Evolutionary conservation across 768 basidiomycete species (phyloP).

Genomic region (Sistotremastrum suecicum): DNA sequence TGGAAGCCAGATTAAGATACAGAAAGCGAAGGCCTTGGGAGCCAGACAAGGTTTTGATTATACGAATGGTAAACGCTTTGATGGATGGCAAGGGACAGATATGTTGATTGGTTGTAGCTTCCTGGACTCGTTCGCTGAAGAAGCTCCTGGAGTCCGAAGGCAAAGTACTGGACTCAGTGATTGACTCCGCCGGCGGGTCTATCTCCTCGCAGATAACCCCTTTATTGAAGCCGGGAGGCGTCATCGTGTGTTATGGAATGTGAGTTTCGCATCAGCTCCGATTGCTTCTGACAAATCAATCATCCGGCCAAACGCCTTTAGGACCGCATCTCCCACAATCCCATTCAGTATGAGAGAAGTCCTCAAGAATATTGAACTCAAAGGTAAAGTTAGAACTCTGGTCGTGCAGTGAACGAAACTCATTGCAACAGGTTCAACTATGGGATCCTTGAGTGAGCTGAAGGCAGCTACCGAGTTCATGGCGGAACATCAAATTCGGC

Average conservation of each 20-base stretch:
- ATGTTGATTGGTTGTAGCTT: constrained; percentile 16
- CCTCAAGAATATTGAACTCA: constrained; percentile 54
- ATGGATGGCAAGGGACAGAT: background rate
- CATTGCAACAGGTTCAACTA: constrained; percentile 48
- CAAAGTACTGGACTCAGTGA: constrained; percentile 37
- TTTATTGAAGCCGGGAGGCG: constrained; percentile 41
- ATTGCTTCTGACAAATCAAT: background rate
- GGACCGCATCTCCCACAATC: constrained; percentile 48
- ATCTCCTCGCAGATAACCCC: constrained; percentile 37
- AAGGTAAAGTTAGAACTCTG: constrained; percentile 32
- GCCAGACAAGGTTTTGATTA: constrained; percentile 71
- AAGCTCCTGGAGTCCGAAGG: constrained; percentile 24
- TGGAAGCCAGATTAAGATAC: constrained; percentile 52
- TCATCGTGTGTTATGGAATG: constrained; percentile 56
- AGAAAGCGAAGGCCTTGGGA: constrained; percentile 48
- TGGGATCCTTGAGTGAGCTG: constrained; percentile 72
- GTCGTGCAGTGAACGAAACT: background rate
- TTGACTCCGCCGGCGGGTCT: constrained; percentile 60
- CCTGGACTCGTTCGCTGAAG: constrained; percentile 38
- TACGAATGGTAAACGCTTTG: constrained; percentile 34
- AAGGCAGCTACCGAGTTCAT: constrained; percentile 59
- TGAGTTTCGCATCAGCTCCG: constrained; percentile 15
- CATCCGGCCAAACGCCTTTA: constrained; percentile 11
- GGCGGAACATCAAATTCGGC: constrained; percentile 47
- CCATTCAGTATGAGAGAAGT: constrained; percentile 69